Percentiles rank a stretch among this genome's conserved stretches.
These are phyloP conservation scores for Nemania sp. DNA, from an alignment of 2,329 filamentous ascomycete species.

Conservation along the genomic window DNA sequence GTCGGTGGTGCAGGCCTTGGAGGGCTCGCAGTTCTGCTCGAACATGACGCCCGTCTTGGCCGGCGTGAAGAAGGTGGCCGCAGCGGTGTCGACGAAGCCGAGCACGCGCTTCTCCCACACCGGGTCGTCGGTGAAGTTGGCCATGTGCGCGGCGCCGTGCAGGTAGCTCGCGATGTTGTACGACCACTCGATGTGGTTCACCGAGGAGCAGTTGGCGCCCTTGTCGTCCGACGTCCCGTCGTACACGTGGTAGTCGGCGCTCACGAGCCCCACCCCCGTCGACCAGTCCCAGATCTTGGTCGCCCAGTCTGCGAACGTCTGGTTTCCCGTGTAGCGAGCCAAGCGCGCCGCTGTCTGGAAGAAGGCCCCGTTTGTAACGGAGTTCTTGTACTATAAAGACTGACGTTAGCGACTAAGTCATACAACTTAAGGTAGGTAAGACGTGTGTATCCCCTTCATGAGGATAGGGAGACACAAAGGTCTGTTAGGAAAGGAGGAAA, in stretches of 20 bases:
- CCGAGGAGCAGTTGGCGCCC: conserved; percentile 62
- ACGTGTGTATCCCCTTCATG: too few species aligned
- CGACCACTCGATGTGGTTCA: conserved; percentile 61
- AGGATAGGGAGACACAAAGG: too few species aligned
- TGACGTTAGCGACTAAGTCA: not conserved
- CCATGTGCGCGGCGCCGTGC: conserved; percentile 55
- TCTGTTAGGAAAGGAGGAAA: too few species aligned
- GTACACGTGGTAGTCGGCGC: conserved; percentile 67
- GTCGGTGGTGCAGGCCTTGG: conserved; percentile 48
- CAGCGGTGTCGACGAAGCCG: conserved; percentile 58
- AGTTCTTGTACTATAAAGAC: conserved; percentile 66
- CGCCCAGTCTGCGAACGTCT: conserved; percentile 83
- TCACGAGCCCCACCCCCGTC: conserved; percentile 61
- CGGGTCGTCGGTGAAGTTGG: conserved; percentile 54
- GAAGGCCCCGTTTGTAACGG: conserved; percentile 76
- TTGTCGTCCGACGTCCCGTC: conserved; percentile 64
- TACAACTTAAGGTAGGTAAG: not conserved
- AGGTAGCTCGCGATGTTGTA: conserved; percentile 51
- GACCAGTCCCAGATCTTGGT: conserved; percentile 76
- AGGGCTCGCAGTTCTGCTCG: conserved; percentile 68
- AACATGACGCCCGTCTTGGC: conserved; percentile 60
- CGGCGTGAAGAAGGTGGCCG: conserved; percentile 57
- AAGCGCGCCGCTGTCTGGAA: conserved; percentile 80
- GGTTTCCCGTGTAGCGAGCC: conserved; percentile 81
- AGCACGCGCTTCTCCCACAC: conserved; percentile 60